Base-by-base conservation (phyloP, 768 basidiomycete genomes). In the Russula dissimulans region DNA sequence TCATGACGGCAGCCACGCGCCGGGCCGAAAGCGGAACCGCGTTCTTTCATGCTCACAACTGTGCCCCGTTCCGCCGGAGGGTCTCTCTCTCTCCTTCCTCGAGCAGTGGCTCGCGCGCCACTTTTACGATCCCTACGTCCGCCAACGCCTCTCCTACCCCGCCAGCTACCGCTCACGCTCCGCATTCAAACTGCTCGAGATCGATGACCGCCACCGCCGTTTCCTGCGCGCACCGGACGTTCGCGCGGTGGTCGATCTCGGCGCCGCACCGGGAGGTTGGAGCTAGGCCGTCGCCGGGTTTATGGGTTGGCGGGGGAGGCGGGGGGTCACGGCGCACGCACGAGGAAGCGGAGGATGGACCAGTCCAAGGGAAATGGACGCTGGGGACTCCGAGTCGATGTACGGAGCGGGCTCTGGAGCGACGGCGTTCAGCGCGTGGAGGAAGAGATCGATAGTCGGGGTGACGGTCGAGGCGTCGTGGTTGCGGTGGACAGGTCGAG, bases 201-300 rank as follows among this genome's bases (percentile, higher is more conserved):
- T 98, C 52, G 77, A 90, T 68, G 71, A 78, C 0, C 74, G 77
- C 41, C 83, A 77, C 71, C 77, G 78, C 11, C 61, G 74, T 2
- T 82, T 91, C 63, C 73, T 86, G 45, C 69, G 70, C 17, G 72
- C 77, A 47, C 70, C 72, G 29, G 78, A 86, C 56, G 81, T 87
- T 5, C 76, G 71, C 1, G 76, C 80, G 17, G 82, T 95, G 0
- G 83, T 95, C 1, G 95, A 97, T 71, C 80, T 97, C 22, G 95
- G 95, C 15, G 90, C 90, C 0, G 91, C 93, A 0, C 95, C 95
- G 0, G 94, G 94, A 0, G 92, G 92, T 0, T 98, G 95, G 95
- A 88, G 87, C 52, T 93, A 97, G 69, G 93, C 93, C 11, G 84
- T 83, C 14, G 79, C 83, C 0, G 76, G 76, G 36, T 79, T 81